phyloP scores from a whole-genome alignment of 2,329 filamentous ascomycete genomes.

The Leptoxyphium fumago region DNA sequence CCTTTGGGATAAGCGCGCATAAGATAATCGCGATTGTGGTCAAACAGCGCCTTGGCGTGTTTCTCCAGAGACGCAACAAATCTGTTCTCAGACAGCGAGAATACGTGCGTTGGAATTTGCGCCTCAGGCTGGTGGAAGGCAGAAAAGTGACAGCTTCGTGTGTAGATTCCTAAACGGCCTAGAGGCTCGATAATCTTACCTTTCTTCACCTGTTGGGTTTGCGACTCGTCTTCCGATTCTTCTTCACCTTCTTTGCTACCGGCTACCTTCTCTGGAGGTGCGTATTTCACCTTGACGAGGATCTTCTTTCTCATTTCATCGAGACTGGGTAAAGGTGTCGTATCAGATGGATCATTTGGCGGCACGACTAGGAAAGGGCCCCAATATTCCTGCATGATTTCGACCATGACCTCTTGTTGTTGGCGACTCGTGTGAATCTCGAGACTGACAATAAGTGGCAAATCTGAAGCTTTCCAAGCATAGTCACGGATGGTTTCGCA shows the following conservation, averaged over 20 bases:
- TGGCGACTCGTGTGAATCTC: slow-evolving; percentile 73
- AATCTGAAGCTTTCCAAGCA: slow-evolving; percentile 55
- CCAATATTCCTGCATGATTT: slow-evolving; percentile 89
- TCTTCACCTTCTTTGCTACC: not conserved
- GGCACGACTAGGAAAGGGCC: slow-evolving; percentile 55
- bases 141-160: slow-evolving; percentile 68
- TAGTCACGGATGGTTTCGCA: slow-evolving; percentile 65
- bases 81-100: slow-evolving; percentile 47
- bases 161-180: slow-evolving; percentile 68
- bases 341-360: slow-evolving; percentile 30
- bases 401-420: slow-evolving; percentile 84
- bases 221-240: slow-evolving; percentile 23
- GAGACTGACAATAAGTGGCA: slow-evolving; percentile 81
- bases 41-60: slow-evolving; percentile 47
- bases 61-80: slow-evolving; percentile 51
- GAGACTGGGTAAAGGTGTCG: slow-evolving; percentile 48
- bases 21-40: slow-evolving; percentile 67
- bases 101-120: slow-evolving; percentile 45
- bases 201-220: slow-evolving; percentile 29
- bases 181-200: slow-evolving; percentile 54
- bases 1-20: slow-evolving; percentile 85
- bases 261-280: slow-evolving; percentile 22
- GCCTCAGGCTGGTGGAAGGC: slow-evolving; percentile 50
- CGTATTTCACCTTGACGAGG: slow-evolving; percentile 37
- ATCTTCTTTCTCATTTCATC: slow-evolving; percentile 66